Evolutionary conservation across 192 early-diverging fungal species (phyloP).

Genomic region (Coemansia sp.): DNA sequence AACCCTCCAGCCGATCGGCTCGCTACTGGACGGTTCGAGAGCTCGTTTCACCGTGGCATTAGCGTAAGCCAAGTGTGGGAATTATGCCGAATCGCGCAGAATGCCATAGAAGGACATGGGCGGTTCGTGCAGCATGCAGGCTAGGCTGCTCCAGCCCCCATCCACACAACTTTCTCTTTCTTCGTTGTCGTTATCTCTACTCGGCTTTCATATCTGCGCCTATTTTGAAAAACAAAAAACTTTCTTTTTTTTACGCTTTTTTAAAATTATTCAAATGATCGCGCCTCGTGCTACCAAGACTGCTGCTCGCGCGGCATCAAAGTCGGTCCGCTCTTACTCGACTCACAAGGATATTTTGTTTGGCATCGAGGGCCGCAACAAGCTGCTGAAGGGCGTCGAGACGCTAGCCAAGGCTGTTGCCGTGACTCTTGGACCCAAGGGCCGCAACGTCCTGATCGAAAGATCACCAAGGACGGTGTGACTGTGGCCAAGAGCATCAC

Average conservation of each 20-base stretch:
- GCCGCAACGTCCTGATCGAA: conserved; percentile 98
- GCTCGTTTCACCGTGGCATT: conserved; percentile 12
- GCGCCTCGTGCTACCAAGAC: conserved; percentile 47
- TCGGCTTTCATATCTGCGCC: conserved; percentile 1
- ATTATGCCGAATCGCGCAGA: conserved; percentile 28
- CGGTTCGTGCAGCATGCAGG: not conserved
- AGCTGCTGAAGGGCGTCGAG: conserved; percentile 93
- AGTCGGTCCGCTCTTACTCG: conserved; percentile 63
- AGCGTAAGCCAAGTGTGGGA: conserved; percentile 23
- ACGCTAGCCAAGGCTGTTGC: conserved; percentile 97
- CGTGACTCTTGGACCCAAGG: conserved; percentile 99
- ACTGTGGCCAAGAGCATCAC: conserved; percentile 98
- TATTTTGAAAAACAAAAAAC: not conserved
- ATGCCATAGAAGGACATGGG: conserved; percentile 1
- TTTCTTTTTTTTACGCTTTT: not conserved
- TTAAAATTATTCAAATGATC: conserved; percentile 27
- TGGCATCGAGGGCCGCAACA: conserved; percentile 93
- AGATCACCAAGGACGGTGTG: conserved; percentile 99
- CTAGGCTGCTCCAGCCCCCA: not conserved
- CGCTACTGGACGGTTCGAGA: conserved; percentile 3
- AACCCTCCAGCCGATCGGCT: conserved; percentile 3
- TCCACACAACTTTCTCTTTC: not conserved
- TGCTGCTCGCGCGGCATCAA: conserved; percentile 22
- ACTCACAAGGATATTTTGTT: conserved; percentile 98
- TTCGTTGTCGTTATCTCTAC: not conserved